Evolutionary conservation across 495 filamentous ascomycete genomes (phyloP).

Genomic region (Extremus antarcticus): DNA sequence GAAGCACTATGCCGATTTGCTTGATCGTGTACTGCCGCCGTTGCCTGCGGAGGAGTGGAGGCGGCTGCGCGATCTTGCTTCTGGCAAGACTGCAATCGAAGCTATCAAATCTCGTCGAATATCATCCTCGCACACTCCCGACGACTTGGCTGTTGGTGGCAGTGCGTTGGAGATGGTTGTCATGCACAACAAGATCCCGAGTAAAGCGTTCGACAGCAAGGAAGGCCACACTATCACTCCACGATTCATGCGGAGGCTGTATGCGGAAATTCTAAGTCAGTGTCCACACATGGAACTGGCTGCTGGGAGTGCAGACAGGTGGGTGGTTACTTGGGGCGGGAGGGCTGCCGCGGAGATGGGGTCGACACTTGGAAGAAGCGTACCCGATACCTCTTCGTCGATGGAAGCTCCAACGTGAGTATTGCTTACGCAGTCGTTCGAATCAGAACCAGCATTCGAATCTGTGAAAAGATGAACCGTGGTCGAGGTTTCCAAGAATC

Average conservation of each 20-base stretch:
- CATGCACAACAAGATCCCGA: slow-evolving; percentile 25
- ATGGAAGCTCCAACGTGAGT: no score
- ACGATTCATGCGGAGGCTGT: slow-evolving; percentile 38
- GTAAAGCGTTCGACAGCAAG: slow-evolving; percentile 27
- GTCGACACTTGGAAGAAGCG: no score
- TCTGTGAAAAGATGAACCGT: no score
- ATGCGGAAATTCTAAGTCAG: slow-evolving; percentile 34
- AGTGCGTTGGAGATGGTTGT: slow-evolving; percentile 8
- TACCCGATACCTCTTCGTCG: no score
- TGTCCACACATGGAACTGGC: slow-evolving; percentile 32
- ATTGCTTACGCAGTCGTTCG: no score
- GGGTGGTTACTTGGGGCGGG: slow-evolving; percentile 23
- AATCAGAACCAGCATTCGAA: no score
- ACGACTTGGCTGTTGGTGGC: background rate
- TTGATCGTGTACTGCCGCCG: slow-evolving; percentile 57
- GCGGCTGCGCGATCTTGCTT: slow-evolving; percentile 45
- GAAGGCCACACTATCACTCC: slow-evolving; percentile 35
- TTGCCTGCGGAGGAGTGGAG: slow-evolving; percentile 56
- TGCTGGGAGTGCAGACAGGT: slow-evolving; percentile 7
- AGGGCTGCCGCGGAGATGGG: no score
- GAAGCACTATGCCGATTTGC: slow-evolving; percentile 46
- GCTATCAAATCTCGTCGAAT: background rate
- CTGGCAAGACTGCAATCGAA: slow-evolving; percentile 39
- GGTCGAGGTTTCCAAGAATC: no score
- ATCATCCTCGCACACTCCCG: background rate